Evolutionary conservation across 2,329 filamentous ascomycete genomes (phyloP), one percentile per base, ranked within the genome.

Genomic region (Orbilia oligospora): DNA sequence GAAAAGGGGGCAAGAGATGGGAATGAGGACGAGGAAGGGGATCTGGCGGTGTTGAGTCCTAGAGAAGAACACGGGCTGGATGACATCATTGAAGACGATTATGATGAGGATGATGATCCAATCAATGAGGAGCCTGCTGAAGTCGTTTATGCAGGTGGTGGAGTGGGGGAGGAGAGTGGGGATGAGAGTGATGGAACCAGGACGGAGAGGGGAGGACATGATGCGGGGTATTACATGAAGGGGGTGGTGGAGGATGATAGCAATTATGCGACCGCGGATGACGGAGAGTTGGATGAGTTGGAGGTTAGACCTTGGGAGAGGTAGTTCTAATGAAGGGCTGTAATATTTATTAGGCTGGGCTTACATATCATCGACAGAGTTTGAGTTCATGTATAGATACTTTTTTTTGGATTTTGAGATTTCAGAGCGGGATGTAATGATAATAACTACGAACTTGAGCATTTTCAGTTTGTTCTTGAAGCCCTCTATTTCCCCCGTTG

Each of bases 11-110:
- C 64, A 3, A 61, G 18, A n/a, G 36, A 44, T 44, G 78, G 85
- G 6, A 83, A 84, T 6, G 83, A 91, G 83, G 88, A 86, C 10
- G 90, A 92, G 27, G 89, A 88, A 0, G 89, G 90, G 22, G 88
- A 89, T 51, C 84, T 87, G 27, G 84, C 84, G 65, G 24, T 70
- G 8, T 36, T 72, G 41, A 79, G 80, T 16, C 76, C 66, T 12
- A 61, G 46, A 16, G 73, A 68, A 20, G 75, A 85, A 82, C 24
- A 84, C 58, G 5, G 79, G 22, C 71, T 83, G 79, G 81, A 83
- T 27, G 84, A 84, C 56, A 83, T 83, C 76, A 76, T 83, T 5
- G 81, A 76, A 41, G 80, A 82, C 20, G 81, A 83, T 46, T 72
- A 81, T 27, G 77, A 83, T 64, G 81, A 82, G 56, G 72, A 81